Base-by-base conservation (phyloP, 768 basidiomycete genomes). In the Clathrus columnatus region DNA sequence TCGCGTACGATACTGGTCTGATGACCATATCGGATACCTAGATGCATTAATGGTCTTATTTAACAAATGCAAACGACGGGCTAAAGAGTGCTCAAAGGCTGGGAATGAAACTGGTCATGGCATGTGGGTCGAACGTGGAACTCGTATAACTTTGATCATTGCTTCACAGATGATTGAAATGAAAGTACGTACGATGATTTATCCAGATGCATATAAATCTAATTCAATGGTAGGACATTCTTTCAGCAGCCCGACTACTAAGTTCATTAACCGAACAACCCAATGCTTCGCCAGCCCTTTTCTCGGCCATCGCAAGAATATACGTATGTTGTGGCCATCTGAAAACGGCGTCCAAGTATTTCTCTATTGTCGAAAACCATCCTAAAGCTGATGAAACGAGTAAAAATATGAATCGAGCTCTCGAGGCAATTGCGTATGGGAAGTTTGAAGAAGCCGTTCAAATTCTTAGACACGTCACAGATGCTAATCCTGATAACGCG, bases 101-200 rank as follows among this genome's bases (percentile, higher is more conserved):
- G 57, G 60, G 32, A 48, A 53, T 42, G 59, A 61, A 28, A 65
- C 64, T 48, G 57, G 43, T 42, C 24, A 47, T 17, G 73, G 75
- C 50, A 90, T 91, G 87, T 92, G 89, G 89, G 82, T 82, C 57
- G 89, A 92, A 67, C 80, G 89, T 54, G 82, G 83, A 3, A 79
- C 84, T 16, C 73, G 90, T 48, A 70, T 91, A n/a, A 81, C 77
- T 52, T 66, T 92, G 53, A 89, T 91, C 58, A 76, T 90, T 47
- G 87, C 88, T 1, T 85, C 85, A 30, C 87, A 91, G 68, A 69
- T 91, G 63, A 72, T 88, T 51, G 90, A 92, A 68, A 88, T 90
- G 83, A 88, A 87, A 75, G 88, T 85, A 46, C 20, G 70, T 55
- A 2, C 8, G 32, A 18, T n/a, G 20, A 43, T 24, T 36, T 48